phyloP scores from a whole-genome alignment of 169 alveolate genomes.

The Babesia microti region DNA sequence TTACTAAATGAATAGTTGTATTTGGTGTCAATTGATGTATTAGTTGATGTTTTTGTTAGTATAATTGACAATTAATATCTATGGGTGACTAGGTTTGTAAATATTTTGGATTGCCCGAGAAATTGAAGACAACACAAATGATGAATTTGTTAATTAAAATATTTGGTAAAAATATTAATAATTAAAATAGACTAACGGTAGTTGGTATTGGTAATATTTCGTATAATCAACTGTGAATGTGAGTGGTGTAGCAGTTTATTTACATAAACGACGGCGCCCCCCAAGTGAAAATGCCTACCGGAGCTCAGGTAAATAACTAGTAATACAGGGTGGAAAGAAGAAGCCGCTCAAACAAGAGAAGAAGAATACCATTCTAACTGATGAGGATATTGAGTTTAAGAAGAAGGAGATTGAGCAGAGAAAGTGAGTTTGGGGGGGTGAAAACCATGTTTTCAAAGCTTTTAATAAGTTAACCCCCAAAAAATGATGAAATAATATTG shows the following conservation, averaged over 20 bases:
- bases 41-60: background rate
- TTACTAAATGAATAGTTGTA: constrained; percentile 3
- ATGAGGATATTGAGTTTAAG: constrained; percentile 58
- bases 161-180: too few species aligned
- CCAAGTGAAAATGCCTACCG: constrained; percentile 45
- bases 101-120: too few species aligned
- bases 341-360: constrained; percentile 62
- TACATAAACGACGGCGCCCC: too few species aligned
- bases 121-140: too few species aligned
- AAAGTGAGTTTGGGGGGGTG: constrained; percentile 22
- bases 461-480: background rate
- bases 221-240: too few species aligned
- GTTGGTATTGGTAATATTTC: too few species aligned
- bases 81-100: too few species aligned
- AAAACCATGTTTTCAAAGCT: background rate
- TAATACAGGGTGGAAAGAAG: constrained; percentile 55
- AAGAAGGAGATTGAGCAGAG: constrained; percentile 54
- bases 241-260: too few species aligned
- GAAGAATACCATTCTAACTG: constrained; percentile 48
- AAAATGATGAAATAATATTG: background rate
- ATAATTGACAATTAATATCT: too few species aligned
- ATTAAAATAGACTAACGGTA: too few species aligned
- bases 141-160: too few species aligned
- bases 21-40: background rate
- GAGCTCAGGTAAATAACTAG: constrained; percentile 27